A percentile compares a stretch with the other conserved stretches of the same genome.
Conservation (phyloP, 305 asterid genomes). For the Plantago lanceolata region DNA sequence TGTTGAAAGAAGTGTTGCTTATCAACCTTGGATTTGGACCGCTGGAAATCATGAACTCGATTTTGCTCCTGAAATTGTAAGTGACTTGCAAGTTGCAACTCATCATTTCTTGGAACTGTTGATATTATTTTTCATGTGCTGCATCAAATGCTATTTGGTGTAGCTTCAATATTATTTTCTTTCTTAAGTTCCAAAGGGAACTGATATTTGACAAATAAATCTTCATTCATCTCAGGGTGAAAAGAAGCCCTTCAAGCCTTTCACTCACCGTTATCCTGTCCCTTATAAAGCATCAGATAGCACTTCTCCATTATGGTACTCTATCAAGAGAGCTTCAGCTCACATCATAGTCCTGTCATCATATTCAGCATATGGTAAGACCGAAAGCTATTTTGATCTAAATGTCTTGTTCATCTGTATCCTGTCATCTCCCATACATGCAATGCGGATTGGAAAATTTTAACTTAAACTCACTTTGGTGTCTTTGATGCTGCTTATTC, state of each 20-base stretch:
- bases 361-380: constrained; percentile 61
- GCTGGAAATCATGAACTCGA: constrained; percentile 79
- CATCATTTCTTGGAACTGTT: background rate
- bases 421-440: too few relatives aligned
- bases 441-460: too few relatives aligned
- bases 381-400: background rate
- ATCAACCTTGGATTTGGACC: constrained; percentile 89
- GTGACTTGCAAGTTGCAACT: constrained; percentile 10
- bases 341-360: constrained; percentile 65
- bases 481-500: background rate
- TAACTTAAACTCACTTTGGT: too few relatives aligned
- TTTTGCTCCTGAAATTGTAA: constrained; percentile 60
- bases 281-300: constrained; percentile 58
- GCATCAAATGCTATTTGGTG: too few relatives aligned
- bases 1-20: constrained; percentile 70
- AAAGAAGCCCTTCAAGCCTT: constrained; percentile 63
- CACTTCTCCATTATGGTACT: constrained; percentile 66
- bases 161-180: too few relatives aligned
- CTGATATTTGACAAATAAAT: too few relatives aligned
- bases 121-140: too few relatives aligned
- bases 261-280: constrained; percentile 45
- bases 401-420: background rate
- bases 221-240: constrained; percentile 51
- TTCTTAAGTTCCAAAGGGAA: too few relatives aligned
- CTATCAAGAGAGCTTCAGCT: constrained; percentile 80